These are phyloP conservation scores for Sporothrix phasma DNA, from an alignment of 2,329 filamentous ascomycete genomes.

Conservation along the genomic window DNA sequence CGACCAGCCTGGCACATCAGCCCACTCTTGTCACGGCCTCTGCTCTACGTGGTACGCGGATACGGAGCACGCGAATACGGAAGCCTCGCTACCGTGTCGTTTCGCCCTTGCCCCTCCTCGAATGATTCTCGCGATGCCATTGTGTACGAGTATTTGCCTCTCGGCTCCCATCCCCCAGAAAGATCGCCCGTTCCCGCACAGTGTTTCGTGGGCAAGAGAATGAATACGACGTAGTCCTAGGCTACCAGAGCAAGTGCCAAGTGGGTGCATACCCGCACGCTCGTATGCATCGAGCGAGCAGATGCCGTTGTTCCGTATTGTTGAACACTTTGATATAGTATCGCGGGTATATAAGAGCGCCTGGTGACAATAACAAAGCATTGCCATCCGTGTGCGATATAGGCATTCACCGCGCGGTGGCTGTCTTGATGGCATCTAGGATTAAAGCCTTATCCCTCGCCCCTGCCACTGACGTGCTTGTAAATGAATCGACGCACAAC, in stretches of 20 bases:
- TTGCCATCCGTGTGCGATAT: too few relatives aligned
- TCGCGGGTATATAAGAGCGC: not conserved
- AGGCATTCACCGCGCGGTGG: too few relatives aligned
- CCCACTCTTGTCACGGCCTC: not conserved
- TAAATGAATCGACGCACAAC: too few relatives aligned
- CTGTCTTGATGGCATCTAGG: too few relatives aligned
- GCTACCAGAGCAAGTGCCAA: not conserved
- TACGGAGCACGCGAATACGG: too few relatives aligned
- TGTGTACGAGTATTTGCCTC: not conserved
- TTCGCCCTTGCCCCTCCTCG: not conserved
- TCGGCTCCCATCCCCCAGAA: conserved; percentile 2
- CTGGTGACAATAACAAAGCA: too few relatives aligned
- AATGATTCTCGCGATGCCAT: not conserved
- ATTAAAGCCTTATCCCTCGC: too few relatives aligned
- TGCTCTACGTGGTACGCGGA: not conserved
- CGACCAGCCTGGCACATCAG: not conserved
- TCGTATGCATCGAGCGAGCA: not conserved
- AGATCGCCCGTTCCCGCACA: conserved; percentile 6
- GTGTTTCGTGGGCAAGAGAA: not conserved
- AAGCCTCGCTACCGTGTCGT: not conserved
- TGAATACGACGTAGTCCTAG: not conserved
- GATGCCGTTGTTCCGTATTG: not conserved
- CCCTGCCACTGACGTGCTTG: too few relatives aligned
- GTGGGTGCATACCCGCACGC: not conserved
- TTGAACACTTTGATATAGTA: not conserved